phyloP scores from a whole-genome alignment of 2,329 filamentous ascomycete species.

The Colletotrichum simmondsii region DNA sequence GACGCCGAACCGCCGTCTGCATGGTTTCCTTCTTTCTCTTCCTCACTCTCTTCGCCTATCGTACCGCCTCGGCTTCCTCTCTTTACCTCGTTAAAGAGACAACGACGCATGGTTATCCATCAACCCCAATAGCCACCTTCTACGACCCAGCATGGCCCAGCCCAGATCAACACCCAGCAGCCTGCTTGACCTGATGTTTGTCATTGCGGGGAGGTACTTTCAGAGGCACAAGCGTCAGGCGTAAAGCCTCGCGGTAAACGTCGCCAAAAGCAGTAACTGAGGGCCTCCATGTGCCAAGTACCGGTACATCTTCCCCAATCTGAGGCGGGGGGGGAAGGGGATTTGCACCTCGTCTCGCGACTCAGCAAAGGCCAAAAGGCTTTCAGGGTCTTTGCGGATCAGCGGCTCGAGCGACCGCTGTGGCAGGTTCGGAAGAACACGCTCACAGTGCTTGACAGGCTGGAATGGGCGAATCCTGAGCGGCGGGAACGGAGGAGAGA shows the following conservation, averaged over 20 bases:
- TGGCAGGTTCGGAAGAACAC: constrained; percentile 13
- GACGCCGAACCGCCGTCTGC: constrained; percentile 22
- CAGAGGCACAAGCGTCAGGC: constrained; percentile 9
- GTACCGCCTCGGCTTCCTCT: background rate
- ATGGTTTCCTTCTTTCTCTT: background rate
- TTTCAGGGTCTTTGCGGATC: constrained; percentile 33
- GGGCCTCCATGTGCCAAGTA: constrained; percentile 22
- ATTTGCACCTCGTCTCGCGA: constrained; percentile 23
- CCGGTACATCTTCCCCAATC: constrained; percentile 12
- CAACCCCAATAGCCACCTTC: background rate
- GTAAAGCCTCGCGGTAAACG: constrained; percentile 21
- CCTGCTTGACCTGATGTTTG: background rate
- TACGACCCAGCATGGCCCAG: background rate
- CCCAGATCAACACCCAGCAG: background rate
- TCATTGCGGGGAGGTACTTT: constrained; percentile 12
- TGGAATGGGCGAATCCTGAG: constrained; percentile 12
- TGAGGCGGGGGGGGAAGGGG: constrained; percentile 1
- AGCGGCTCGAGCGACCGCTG: constrained; percentile 35
- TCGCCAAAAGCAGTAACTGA: constrained; percentile 23
- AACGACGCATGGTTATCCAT: background rate
- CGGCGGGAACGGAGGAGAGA: constrained; percentile 1
- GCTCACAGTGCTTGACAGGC: background rate
- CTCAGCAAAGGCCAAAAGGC: constrained; percentile 9
- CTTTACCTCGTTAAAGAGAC: background rate
- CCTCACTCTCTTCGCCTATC: background rate